Conservation (phyloP, 2,329 filamentous ascomycete genomes). For the Penicillium sp. region DNA sequence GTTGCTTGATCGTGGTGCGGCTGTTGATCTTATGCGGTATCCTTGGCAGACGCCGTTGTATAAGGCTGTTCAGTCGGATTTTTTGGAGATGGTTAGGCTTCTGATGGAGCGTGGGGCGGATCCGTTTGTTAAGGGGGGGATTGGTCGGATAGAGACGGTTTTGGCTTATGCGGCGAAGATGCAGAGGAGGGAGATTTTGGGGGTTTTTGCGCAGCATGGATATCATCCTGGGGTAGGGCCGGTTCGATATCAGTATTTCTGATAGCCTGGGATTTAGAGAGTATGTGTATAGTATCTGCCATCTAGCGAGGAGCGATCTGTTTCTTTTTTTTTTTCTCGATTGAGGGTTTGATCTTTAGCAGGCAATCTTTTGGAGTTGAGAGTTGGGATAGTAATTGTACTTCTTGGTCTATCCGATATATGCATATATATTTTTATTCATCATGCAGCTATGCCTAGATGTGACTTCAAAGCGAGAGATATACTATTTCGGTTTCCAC, state of each 20-base stretch:
- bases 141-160: not conserved
- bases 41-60: conserved; percentile 9
- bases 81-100: conserved; percentile 5
- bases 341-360: not conserved
- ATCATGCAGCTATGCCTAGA: too few species aligned
- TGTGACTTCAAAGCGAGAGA: not conserved
- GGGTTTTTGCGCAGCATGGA: not conserved
- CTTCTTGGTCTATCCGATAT: too few species aligned
- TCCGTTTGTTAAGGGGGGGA: conserved; percentile 6
- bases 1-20: conserved; percentile 10
- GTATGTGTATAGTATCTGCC: not conserved
- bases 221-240: not conserved
- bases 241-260: conserved; percentile 2
- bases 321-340: not conserved
- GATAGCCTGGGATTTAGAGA: not conserved
- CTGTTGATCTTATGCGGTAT: conserved; percentile 4
- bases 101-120: conserved; percentile 12
- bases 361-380: not conserved
- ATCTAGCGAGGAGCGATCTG: not conserved
- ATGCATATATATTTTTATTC: not conserved
- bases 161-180: not conserved
- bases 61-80: conserved; percentile 9
- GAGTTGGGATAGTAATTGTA: not conserved
- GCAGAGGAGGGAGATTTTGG: not conserved
- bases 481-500: not conserved